phyloP scores from a whole-genome alignment of 2,329 filamentous ascomycete genomes.

The Penicillium sp. region DNA sequence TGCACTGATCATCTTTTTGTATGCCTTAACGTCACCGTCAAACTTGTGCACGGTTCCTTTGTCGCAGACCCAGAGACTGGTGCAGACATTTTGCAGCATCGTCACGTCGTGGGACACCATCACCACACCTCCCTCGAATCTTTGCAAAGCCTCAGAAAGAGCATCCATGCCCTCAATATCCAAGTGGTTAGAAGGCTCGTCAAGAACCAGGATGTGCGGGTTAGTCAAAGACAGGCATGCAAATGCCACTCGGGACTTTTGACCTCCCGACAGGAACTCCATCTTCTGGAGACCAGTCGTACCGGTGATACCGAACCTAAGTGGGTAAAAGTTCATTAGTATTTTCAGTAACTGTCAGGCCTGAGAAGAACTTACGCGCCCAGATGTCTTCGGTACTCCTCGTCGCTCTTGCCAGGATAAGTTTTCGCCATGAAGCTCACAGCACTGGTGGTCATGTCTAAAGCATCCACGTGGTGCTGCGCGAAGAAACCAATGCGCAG shows the following conservation, averaged over 20 bases:
- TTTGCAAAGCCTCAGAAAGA: slow-evolving; percentile 74
- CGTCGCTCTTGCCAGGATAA: slow-evolving; percentile 87
- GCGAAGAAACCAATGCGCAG: slow-evolving; percentile 95
- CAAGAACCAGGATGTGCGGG: slow-evolving; percentile 94
- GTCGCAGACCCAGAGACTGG: slow-evolving; percentile 93
- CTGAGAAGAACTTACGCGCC: slow-evolving; percentile 67
- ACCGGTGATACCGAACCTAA: slow-evolving; percentile 70
- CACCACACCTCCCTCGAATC: slow-evolving; percentile 90
- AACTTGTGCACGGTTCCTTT: slow-evolving; percentile 94
- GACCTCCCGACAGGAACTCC: slow-evolving; percentile 88
- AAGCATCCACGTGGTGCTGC: slow-evolving; percentile 94
- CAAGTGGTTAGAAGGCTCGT: slow-evolving; percentile 97
- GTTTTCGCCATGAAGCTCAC: slow-evolving; percentile 94
- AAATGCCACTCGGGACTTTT: slow-evolving; percentile 97
- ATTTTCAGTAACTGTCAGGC: neutral
- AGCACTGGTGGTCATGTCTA: slow-evolving; percentile 83
- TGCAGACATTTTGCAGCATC: slow-evolving; percentile 96
- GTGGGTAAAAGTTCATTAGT: slow-evolving; percentile 1
- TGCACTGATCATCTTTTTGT: slow-evolving; percentile 92
- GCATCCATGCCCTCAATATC: slow-evolving; percentile 99
- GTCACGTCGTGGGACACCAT: slow-evolving; percentile 99
- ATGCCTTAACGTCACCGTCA: slow-evolving; percentile 87
- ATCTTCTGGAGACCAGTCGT: slow-evolving; percentile 97
- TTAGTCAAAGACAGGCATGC: slow-evolving; percentile 92
- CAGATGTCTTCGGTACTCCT: slow-evolving; percentile 93